Conservation (phyloP, 148 eudicot genomes). For the Camellia japonica region DNA sequence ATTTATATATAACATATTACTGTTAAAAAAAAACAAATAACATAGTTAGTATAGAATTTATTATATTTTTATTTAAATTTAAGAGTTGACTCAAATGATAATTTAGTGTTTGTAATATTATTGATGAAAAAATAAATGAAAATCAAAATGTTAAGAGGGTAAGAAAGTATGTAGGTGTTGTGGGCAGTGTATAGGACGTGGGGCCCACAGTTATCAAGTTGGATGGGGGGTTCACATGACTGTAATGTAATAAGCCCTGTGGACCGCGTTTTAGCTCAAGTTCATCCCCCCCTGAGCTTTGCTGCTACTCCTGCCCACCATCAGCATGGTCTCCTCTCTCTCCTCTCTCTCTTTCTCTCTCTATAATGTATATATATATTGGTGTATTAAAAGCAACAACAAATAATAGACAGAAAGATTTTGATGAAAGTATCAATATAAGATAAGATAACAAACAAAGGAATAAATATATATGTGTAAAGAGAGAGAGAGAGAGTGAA, state of each 20-base stretch:
- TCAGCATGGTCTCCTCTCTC: slow-evolving; percentile 22
- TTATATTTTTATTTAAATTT: too few species aligned
- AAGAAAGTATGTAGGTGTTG: background rate
- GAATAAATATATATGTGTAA: background rate
- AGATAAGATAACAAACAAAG: slow-evolving; percentile 9
- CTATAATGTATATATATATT: background rate
- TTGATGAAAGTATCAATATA: background rate
- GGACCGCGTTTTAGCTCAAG: slow-evolving; percentile 12
- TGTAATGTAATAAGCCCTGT: background rate
- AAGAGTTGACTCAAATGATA: too few species aligned
- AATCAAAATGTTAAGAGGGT: slow-evolving; percentile 35
- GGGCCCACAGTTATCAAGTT: slow-evolving; percentile 10
- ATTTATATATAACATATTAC: too few species aligned
- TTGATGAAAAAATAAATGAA: slow-evolving; percentile 22
- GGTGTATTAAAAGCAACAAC: slow-evolving; percentile 18
- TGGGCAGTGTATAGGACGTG: slow-evolving; percentile 17
- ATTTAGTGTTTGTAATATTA: too few species aligned
- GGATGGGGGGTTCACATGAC: slow-evolving; percentile 10
- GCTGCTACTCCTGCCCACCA: slow-evolving; percentile 29
- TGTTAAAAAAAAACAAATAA: too few species aligned
- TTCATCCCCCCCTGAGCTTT: slow-evolving; percentile 59
- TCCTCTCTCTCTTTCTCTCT: slow-evolving; percentile 5
- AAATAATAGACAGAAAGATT: slow-evolving; percentile 12
- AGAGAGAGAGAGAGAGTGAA: background rate
- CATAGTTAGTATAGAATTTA: too few species aligned